Conservation (phyloP, 1,284 basidiomycete genomes). For the Mycosarcoma mackinlayi region DNA sequence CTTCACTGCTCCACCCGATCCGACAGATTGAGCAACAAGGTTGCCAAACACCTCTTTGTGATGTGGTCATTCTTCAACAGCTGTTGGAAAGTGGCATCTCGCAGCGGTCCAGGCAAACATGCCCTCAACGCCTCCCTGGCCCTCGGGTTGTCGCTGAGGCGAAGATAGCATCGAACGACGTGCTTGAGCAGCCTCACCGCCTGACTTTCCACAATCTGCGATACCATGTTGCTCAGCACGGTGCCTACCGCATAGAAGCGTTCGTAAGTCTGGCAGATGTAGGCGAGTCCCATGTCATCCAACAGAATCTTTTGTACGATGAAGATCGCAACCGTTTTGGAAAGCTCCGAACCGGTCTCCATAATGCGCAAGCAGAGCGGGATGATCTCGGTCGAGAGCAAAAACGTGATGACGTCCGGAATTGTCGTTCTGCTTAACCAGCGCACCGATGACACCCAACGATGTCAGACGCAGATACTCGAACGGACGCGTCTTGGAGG, state of each 20-base stretch:
- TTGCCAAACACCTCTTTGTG: slow-evolving; percentile 83
- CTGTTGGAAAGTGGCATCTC: slow-evolving; percentile 91
- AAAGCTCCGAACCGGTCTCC: slow-evolving; percentile 99
- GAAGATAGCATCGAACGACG: slow-evolving; percentile 95
- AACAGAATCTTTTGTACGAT: slow-evolving; percentile 99
- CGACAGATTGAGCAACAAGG: slow-evolving; percentile 87
- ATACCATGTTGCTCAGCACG: slow-evolving; percentile 98
- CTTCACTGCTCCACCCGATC: slow-evolving; percentile 69
- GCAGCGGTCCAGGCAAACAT: slow-evolving; percentile 94
- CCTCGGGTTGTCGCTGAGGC: slow-evolving; percentile 95
- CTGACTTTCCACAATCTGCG: slow-evolving; percentile 82
- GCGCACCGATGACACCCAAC: slow-evolving; percentile 95
- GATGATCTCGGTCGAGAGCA: slow-evolving; percentile 99
- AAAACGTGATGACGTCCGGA: slow-evolving; percentile 98
- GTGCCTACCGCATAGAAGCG: slow-evolving; percentile 99
- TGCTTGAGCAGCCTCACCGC: slow-evolving; percentile 96
- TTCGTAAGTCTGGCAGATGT: slow-evolving; percentile 99
- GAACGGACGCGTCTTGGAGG: slow-evolving; percentile 97
- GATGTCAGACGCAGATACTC: slow-evolving; percentile 98
- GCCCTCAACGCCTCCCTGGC: slow-evolving; percentile 95
- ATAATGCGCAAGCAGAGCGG: slow-evolving; percentile 98
- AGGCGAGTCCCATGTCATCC: slow-evolving; percentile 96
- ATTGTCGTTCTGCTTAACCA: slow-evolving; percentile 97
- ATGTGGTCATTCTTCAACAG: slow-evolving; percentile 75
- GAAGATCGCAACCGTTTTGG: slow-evolving; percentile 99